Conservation (phyloP, 352 stramenopile species). For the Pythium monospermum region DNA sequence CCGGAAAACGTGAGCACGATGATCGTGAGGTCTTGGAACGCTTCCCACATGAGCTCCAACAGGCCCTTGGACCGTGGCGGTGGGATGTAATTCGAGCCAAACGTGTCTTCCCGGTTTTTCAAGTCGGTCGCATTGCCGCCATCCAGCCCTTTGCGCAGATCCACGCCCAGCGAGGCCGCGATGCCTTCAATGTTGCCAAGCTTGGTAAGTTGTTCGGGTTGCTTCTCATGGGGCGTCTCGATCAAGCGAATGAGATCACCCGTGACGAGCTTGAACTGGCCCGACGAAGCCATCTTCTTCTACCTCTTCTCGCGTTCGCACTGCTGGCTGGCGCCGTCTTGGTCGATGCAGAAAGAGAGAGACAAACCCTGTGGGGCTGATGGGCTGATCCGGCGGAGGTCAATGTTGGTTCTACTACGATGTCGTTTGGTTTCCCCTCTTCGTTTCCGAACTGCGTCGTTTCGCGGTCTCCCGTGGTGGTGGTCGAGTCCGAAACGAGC, state of each 20-base stretch:
- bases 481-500: no score
- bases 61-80: constrained; percentile 45
- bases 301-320: no score
- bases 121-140: constrained; percentile 39
- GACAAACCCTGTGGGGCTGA: no score
- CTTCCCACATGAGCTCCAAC: constrained; percentile 84
- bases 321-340: no score
- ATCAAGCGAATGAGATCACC: constrained; percentile 62
- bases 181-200: constrained; percentile 60
- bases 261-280: not conserved
- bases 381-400: no score
- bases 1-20: constrained; percentile 55
- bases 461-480: no score
- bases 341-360: no score
- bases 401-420: no score
- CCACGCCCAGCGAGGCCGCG: constrained; percentile 37
- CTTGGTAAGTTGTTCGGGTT: constrained; percentile 44
- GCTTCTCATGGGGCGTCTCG: constrained; percentile 56
- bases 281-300: no score
- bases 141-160: constrained; percentile 47
- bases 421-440: no score
- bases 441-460: no score
- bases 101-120: constrained; percentile 44
- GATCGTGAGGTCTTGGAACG: constrained; percentile 80
- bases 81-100: constrained; percentile 65